Conservation (phyloP, 2,329 filamentous ascomycete genomes). For the Blumeria hordei region DNA sequence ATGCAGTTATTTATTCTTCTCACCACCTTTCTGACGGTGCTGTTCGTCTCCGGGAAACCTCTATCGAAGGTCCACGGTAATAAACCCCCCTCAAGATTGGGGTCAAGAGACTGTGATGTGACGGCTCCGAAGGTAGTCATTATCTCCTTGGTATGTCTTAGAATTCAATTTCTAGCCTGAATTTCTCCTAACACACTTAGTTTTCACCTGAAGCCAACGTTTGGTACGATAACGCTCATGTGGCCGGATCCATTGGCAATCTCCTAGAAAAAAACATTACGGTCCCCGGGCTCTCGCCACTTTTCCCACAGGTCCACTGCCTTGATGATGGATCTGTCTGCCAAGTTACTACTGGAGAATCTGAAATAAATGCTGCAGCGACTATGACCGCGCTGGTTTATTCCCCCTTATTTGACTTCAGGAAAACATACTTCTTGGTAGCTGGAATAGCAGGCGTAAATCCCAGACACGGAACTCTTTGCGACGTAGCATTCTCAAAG, state of each 20-base stretch:
- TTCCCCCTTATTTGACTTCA: slow-evolving; percentile 37
- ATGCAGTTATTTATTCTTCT: neutral
- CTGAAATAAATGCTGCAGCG: slow-evolving; percentile 51
- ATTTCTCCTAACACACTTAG: slow-evolving; percentile 17
- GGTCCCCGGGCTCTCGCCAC: slow-evolving; percentile 36
- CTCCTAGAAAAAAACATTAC: slow-evolving; percentile 31
- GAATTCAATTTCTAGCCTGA: neutral
- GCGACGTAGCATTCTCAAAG: slow-evolving; percentile 39
- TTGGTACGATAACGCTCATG: slow-evolving; percentile 31
- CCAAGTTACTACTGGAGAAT: slow-evolving; percentile 42
- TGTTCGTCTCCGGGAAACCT: neutral
- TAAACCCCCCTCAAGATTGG: neutral
- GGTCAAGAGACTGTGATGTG: slow-evolving; percentile 3
- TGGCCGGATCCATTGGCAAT: slow-evolving; percentile 23
- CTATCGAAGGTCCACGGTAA: neutral
- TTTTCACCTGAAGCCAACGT: slow-evolving; percentile 35
- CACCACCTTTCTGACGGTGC: neutral
- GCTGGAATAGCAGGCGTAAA: slow-evolving; percentile 54
- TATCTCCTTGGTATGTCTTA: slow-evolving; percentile 30
- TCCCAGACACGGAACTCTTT: slow-evolving; percentile 40
- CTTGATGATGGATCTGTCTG: slow-evolving; percentile 35
- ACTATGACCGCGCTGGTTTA: slow-evolving; percentile 39
- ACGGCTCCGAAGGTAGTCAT: slow-evolving; percentile 32
- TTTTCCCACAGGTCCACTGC: slow-evolving; percentile 42
- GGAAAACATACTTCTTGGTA: slow-evolving; percentile 43